Conservation (phyloP, 345 rosid species). For the Syzygium aromaticum region DNA sequence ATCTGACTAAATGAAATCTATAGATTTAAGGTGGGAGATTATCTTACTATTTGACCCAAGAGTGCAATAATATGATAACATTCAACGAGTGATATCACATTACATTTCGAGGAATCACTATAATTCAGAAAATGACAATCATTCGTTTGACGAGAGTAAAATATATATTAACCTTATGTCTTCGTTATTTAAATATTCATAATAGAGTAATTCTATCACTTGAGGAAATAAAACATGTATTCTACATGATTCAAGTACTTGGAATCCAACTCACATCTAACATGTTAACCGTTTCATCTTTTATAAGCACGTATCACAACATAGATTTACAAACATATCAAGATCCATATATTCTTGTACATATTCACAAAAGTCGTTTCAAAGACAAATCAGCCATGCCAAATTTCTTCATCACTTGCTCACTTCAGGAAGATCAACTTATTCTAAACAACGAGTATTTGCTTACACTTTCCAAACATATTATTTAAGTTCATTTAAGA, state of each 20-base stretch:
- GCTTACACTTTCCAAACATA: background rate
- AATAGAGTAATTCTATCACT: background rate
- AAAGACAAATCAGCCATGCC: background rate
- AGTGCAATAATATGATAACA: background rate
- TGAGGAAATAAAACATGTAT: background rate
- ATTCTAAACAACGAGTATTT: background rate
- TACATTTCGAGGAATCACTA: background rate
- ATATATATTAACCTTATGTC: background rate
- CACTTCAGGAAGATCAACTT: background rate
- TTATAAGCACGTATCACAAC: background rate
- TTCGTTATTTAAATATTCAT: background rate
- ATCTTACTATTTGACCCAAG: background rate
- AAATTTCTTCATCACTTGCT: background rate
- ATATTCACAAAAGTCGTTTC: background rate
- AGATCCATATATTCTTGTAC: background rate
- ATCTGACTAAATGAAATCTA: background rate
- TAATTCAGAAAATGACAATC: background rate
- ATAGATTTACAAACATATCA: background rate
- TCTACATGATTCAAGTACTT: background rate
- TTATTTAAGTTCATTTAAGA: background rate
- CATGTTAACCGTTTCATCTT: background rate
- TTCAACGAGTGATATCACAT: background rate
- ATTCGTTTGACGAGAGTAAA: background rate
- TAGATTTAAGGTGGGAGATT: background rate
- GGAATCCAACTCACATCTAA: background rate